phyloP scores from a whole-genome alignment of 768 basidiomycete genomes.

The Heimioporus sp. region DNA sequence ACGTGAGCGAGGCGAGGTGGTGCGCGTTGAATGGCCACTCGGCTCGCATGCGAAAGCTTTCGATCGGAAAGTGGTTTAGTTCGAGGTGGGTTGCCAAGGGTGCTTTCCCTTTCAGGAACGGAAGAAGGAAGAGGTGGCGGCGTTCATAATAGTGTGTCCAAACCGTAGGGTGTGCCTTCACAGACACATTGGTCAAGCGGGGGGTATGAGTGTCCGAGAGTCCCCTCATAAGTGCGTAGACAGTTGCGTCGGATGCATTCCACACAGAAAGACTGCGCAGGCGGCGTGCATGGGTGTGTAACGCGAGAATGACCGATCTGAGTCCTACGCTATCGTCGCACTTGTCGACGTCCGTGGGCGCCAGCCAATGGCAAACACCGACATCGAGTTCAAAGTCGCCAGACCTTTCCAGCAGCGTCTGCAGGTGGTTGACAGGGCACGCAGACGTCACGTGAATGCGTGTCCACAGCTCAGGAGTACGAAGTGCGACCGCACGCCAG shows the following conservation, averaged over 20 bases:
- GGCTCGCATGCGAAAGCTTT: not conserved
- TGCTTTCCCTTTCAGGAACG: constrained; percentile 11
- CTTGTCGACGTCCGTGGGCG: not conserved
- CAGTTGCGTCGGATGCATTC: constrained; percentile 14
- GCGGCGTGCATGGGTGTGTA: constrained; percentile 4
- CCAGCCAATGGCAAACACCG: constrained; percentile 14
- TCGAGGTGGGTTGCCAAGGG: constrained; percentile 12
- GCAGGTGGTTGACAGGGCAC: constrained; percentile 3
- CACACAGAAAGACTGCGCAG: constrained; percentile 8
- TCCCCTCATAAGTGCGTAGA: constrained; percentile 2
- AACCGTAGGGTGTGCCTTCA: constrained; percentile 7
- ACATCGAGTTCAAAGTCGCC: constrained; percentile 3
- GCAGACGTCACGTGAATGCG: constrained; percentile 14
- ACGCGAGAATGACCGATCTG: not conserved
- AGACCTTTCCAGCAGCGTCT: constrained; percentile 7
- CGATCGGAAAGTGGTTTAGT: constrained; percentile 16
- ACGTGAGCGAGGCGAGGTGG: constrained; percentile 12
- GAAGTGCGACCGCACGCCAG: constrained; percentile 8
- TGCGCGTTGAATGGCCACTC: constrained; percentile 5
- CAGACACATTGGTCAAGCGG: constrained; percentile 7
- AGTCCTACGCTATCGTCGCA: constrained; percentile 3
- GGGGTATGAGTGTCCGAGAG: constrained; percentile 2
- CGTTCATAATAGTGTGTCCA: constrained; percentile 6
- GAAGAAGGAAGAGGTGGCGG: constrained; percentile 1
- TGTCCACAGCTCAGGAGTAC: constrained; percentile 9